Evolutionary conservation across 805 yeast species (phyloP).

Genomic region (Nakazawaea ernobii): DNA sequence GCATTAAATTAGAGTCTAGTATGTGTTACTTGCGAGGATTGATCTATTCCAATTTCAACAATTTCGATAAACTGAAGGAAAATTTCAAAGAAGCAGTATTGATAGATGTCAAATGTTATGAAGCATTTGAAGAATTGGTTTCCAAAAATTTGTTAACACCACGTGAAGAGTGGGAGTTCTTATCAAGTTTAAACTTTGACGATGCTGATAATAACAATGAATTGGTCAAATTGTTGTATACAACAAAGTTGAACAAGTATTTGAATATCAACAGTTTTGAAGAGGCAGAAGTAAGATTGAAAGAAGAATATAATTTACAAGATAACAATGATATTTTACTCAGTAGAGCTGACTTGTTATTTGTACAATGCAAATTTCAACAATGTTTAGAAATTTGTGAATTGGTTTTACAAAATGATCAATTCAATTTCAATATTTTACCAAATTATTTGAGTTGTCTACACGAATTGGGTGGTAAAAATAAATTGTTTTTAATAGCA

Average conservation of each 20-base stretch:
- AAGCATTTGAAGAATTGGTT: slow-evolving; percentile 80
- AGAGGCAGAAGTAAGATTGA: slow-evolving; percentile 61
- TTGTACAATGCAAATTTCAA: slow-evolving; percentile 72
- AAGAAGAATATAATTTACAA: slow-evolving; percentile 66
- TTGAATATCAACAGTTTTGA: slow-evolving; percentile 49
- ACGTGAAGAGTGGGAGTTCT: slow-evolving; percentile 78
- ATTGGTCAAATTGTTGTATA: slow-evolving; percentile 69
- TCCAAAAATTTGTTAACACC: slow-evolving; percentile 74
- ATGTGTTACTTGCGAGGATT: slow-evolving; percentile 82
- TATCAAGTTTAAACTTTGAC: slow-evolving; percentile 56
- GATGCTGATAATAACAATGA: slow-evolving; percentile 78
- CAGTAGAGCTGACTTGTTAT: slow-evolving; percentile 63
- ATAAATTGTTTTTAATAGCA: slow-evolving; percentile 72
- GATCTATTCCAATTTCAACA: slow-evolving; percentile 75
- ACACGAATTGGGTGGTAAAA: slow-evolving; percentile 77
- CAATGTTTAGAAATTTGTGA: slow-evolving; percentile 76
- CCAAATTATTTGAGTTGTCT: slow-evolving; percentile 81
- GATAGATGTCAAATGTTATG: slow-evolving; percentile 88
- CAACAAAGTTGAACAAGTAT: slow-evolving; percentile 71
- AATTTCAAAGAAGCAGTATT: slow-evolving; percentile 80
- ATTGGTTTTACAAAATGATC: slow-evolving; percentile 49
- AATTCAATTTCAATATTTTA: slow-evolving; percentile 61
- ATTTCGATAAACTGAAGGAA: slow-evolving; percentile 80
- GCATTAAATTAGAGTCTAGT: slow-evolving; percentile 81
- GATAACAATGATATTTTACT: slow-evolving; percentile 65